Evolutionary conservation across 2,329 filamentous ascomycete species (phyloP).

Genomic region (Lachnellula subtilissima): DNA sequence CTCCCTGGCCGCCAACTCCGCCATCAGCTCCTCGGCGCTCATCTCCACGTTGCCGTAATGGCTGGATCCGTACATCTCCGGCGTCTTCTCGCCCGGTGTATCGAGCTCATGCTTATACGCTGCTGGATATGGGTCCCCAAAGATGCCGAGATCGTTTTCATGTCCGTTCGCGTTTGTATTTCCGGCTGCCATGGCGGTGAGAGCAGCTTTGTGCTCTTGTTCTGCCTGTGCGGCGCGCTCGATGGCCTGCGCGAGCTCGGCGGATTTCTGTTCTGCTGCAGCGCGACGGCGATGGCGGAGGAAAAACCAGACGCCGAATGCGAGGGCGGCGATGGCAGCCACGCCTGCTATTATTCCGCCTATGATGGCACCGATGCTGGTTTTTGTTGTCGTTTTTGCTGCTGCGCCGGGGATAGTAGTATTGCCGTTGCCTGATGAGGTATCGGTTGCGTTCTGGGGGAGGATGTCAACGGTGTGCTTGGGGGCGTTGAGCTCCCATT

Average conservation of each 20-base stretch:
- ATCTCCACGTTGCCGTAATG: not conserved
- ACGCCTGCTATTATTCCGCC: not conserved
- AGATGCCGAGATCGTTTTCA: not conserved
- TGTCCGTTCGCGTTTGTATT: too few relatives aligned
- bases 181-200: not conserved
- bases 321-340: not conserved
- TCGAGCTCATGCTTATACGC: not conserved
- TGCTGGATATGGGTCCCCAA: too few relatives aligned
- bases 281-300: not conserved
- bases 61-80: not conserved
- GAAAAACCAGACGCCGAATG: not conserved
- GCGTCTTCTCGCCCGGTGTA: not conserved
- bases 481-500: not conserved
- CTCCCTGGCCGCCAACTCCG: not conserved
- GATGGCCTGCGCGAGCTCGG: not conserved
- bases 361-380: not conserved
- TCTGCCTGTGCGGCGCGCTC: not conserved
- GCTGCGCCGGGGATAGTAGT: not conserved
- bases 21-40: not conserved
- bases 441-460: not conserved
- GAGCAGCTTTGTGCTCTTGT: not conserved
- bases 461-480: not conserved
- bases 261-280: not conserved
- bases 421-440: not conserved
- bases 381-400: not conserved